phyloP scores from a whole-genome alignment of 2,329 filamentous ascomycete species.

The Alternaria triticina region DNA sequence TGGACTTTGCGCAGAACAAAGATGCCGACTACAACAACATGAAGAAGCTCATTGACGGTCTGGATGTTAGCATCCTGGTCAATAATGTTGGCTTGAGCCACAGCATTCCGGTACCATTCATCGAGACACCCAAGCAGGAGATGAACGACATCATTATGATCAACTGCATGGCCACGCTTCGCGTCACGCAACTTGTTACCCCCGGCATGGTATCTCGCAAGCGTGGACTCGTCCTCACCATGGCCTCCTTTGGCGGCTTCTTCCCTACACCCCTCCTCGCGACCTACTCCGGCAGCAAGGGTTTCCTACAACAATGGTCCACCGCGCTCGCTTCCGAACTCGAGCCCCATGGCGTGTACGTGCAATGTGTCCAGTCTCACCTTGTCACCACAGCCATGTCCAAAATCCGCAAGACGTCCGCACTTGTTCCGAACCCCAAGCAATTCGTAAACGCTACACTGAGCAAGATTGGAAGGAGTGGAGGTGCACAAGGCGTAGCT shows the following conservation, averaged over 20 bases:
- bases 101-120: constrained; percentile 88
- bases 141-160: constrained; percentile 90
- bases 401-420: constrained; percentile 82
- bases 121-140: constrained; percentile 78
- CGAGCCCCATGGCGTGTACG: constrained; percentile 78
- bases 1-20: constrained; percentile 87
- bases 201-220: constrained; percentile 85
- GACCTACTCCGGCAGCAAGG: constrained; percentile 97
- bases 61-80: constrained; percentile 86
- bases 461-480: constrained; percentile 77
- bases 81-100: constrained; percentile 98
- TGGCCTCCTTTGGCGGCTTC: constrained; percentile 95
- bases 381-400: constrained; percentile 96
- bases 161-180: constrained; percentile 91
- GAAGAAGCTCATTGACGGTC: constrained; percentile 68
- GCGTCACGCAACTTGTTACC: constrained; percentile 82
- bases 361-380: constrained; percentile 91
- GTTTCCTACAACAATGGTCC: constrained; percentile 97
- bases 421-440: constrained; percentile 80
- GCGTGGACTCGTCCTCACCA: constrained; percentile 89
- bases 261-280: constrained; percentile 90
- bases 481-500: constrained; percentile 77
- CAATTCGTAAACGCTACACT: constrained; percentile 81
- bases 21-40: constrained; percentile 81
- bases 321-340: constrained; percentile 84